Base-by-base conservation (phyloP, 306 rosid genomes). In the Sophora flavescens region DNA sequence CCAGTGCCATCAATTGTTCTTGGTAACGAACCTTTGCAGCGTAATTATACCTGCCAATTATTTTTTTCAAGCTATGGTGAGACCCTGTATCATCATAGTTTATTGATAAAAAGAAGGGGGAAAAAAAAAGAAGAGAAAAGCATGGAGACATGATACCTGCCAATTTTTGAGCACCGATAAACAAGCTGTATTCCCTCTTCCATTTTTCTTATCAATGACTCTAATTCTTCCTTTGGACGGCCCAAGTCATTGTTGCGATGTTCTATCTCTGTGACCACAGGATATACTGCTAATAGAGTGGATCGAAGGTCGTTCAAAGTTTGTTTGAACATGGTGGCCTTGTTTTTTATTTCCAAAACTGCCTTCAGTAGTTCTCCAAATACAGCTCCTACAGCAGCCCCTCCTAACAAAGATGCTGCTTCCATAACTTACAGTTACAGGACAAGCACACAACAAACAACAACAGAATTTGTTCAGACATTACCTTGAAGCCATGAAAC, bases 281-380 rank as follows among this genome's bases (percentile, higher is more conserved):
- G 57, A 11, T 16, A 38, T 42, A 65, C 4, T 44, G 16, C 35
- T 0, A 4, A 1, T 2, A 65, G 17, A 2, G 36, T 42, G 10
- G 35, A 11, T 41, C 3, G 6, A 2, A 65, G 36, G 16, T 42
- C 1, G 7, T 3, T 8, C 10, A 65, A 5, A 3, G 16, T 44
- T 10, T 11, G 28, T 65, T 65, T 65, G 54, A 65, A 65, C 11
- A 4, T 5, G 3, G 10, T 11, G 1, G 30, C 60, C 3, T 32
- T 50, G 28, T 50, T 38, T 30, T 48, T 68, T 22, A 14, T 10
- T 3, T 68, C 7, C 44, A 68, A 30, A 14, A 68, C 14, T 8
- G 60, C 30, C 4, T 16, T 68, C n/a, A 68, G 11, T 6, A 68
- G 30, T 68, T 68, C 74, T 32, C 45, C 44, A 14, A 68, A 68